phyloP scores from a whole-genome alignment of 108 stramenopile species.

The Cyclotella kingstonii region DNA sequence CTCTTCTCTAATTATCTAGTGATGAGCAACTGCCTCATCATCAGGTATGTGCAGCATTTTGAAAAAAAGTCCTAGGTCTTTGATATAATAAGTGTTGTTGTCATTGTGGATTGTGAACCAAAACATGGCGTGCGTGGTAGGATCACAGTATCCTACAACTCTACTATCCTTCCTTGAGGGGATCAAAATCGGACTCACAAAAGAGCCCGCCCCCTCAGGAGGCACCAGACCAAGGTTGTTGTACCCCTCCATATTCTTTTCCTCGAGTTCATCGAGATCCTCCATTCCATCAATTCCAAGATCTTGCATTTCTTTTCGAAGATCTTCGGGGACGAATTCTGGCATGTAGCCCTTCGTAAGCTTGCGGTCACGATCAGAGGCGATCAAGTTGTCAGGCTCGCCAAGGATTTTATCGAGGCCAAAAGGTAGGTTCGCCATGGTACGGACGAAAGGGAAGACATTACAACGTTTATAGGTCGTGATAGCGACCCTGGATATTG shows the following conservation, averaged over 20 bases:
- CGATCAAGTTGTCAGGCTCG: slow-evolving; percentile 83
- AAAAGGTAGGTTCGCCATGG: slow-evolving; percentile 67
- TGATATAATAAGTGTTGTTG: slow-evolving; percentile 87
- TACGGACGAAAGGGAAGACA: slow-evolving; percentile 6
- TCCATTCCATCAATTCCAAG: slow-evolving; percentile 81
- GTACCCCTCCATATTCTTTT: slow-evolving; percentile 83
- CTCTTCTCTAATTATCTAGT: no score
- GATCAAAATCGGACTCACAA: slow-evolving; percentile 83
- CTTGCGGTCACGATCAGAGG: slow-evolving; percentile 74
- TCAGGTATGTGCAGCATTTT: slow-evolving; percentile 90
- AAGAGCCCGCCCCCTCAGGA: slow-evolving; percentile 83
- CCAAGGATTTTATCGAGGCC: slow-evolving; percentile 82
- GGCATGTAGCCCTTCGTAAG: slow-evolving; percentile 63
- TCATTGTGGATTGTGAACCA: slow-evolving; percentile 96
- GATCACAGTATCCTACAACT: slow-evolving; percentile 86
- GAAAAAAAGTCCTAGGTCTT: slow-evolving; percentile 89
- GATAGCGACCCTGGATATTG: slow-evolving; percentile 7
- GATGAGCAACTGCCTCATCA: slow-evolving; percentile 60
- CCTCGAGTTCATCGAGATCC: slow-evolving; percentile 86
- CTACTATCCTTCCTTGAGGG: slow-evolving; percentile 73
- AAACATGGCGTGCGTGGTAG: slow-evolving; percentile 83
- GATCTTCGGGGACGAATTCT: slow-evolving; percentile 56
- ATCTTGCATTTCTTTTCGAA: slow-evolving; percentile 86
- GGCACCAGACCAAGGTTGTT: slow-evolving; percentile 86
- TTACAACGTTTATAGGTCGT: slow-evolving; percentile 10